These are phyloP conservation scores for Peniophora sp. DNA, from an alignment of 1,284 basidiomycete species.

Conservation along the genomic window DNA sequence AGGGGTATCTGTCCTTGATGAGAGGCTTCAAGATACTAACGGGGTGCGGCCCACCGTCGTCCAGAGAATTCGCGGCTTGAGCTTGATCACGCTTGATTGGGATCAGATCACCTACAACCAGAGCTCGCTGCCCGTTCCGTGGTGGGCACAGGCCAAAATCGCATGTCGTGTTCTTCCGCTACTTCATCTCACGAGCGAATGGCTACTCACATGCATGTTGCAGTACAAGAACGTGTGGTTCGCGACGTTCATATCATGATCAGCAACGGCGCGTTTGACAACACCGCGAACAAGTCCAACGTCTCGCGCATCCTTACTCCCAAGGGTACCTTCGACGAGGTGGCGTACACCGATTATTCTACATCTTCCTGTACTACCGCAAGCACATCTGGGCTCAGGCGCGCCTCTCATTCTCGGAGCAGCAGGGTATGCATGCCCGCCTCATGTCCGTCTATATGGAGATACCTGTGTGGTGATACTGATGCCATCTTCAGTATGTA, in stretches of 20 bases:
- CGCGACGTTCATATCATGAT: slow-evolving; percentile 41
- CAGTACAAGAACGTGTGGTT: slow-evolving; percentile 29
- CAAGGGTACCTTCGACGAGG: slow-evolving; percentile 47
- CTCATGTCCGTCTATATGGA: slow-evolving; percentile 12
- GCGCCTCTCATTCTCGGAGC: slow-evolving; percentile 52
- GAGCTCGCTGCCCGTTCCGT: slow-evolving; percentile 40
- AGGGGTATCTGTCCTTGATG: too few species aligned
- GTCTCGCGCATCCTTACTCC: slow-evolving; percentile 53
- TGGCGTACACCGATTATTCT: slow-evolving; percentile 67
- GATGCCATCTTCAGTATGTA: slow-evolving; percentile 16
- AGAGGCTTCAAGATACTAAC: too few species aligned
- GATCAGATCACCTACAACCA: slow-evolving; percentile 49
- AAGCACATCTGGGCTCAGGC: slow-evolving; percentile 60
- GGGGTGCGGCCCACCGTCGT: too few species aligned
- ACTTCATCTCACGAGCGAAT: slow-evolving; percentile 40
- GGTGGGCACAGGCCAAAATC: slow-evolving; percentile 74
- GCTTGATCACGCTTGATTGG: slow-evolving; percentile 63
- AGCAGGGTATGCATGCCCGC: slow-evolving; percentile 74
- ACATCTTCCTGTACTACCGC: slow-evolving; percentile 74
- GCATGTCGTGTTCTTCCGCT: slow-evolving; percentile 64
- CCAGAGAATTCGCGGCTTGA: too few species aligned
- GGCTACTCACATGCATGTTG: not conserved
- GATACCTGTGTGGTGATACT: slow-evolving; percentile 23
- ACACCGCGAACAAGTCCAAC: slow-evolving; percentile 60
- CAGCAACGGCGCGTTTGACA: slow-evolving; percentile 47